Base-by-base conservation (phyloP, 2,329 filamentous ascomycete genomes). In the Nigrograna mackinnonii region DNA sequence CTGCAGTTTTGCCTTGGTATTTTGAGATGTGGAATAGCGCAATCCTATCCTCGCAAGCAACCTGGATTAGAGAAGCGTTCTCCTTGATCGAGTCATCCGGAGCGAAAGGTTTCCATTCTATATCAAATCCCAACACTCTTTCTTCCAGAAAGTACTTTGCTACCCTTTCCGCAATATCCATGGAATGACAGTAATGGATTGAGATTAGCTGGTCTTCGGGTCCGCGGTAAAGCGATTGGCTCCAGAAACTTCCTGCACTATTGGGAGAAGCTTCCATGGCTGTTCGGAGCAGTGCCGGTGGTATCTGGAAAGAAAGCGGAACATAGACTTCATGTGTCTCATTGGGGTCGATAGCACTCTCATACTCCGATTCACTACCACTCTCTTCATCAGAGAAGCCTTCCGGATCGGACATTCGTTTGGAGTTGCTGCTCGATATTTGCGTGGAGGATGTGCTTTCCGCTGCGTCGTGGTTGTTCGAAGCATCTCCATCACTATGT, bases 1-100 rank as follows among this genome's bases (percentile, higher is more conserved):
- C 61, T 2, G 56, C 45, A 3, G 59, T 66, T 5, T 60, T 63
- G 4, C 70, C 72, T 14, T 57, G 39, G 38, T 63, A 67, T 2
- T 58, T 43, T 11, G 89, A 86, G 30, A 95, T 63, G 51, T 96
- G 91, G 53, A 96, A 92, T 1, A 96, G 77, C 0, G 79, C 89
- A 37, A 96, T 86, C 3, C 84, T 84, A 49, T 85, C 81, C 30
- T 87, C 81, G 48, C 83, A 89, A 3, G 91, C 89, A 14, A 96
- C 68, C 66, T 96, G 91, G 31, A 96, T 85, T 35, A 96, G 70
- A 0, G 89, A 94, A 6, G 91, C 82, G 50, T 91, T 90, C 64
- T 95, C 90, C 1, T 88, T 85, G 11, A 89, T 90, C 7, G 89
- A 57, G 2, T 31, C 31, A 14, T 47, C 38, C 4, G 34, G 37